phyloP scores from a whole-genome alignment of 805 yeast genomes.

The Nakazawaea ishiwadae region DNA sequence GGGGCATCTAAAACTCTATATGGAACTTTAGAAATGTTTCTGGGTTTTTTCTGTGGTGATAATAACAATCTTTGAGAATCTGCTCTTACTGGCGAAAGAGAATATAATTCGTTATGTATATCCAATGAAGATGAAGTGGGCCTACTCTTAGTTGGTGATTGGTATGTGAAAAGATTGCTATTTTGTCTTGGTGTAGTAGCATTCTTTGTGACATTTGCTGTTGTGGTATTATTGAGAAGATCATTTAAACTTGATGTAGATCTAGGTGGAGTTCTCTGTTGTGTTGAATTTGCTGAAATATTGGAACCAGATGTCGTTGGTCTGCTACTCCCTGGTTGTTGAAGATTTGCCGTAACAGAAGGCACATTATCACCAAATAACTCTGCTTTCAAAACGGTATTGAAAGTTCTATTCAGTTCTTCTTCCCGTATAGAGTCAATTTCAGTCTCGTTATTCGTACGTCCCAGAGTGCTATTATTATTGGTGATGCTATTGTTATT shows the following conservation, averaged over 20 bases:
- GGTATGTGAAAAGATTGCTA: constrained; percentile 68
- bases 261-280: constrained; percentile 24
- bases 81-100: constrained; percentile 81
- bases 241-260: constrained; percentile 15
- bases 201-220: constrained; percentile 8
- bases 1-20: constrained; percentile 95
- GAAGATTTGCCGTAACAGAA: constrained; percentile 29
- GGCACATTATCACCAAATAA: constrained; percentile 86
- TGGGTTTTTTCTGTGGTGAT: constrained; percentile 75
- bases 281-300: constrained; percentile 14
- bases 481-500: constrained; percentile 15
- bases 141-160: constrained; percentile 61
- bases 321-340: constrained; percentile 18
- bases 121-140: constrained; percentile 57
- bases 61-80: constrained; percentile 78
- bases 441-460: constrained; percentile 41
- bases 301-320: constrained; percentile 14
- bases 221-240: not conserved
- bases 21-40: constrained; percentile 82
- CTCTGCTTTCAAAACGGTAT: constrained; percentile 82
- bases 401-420: constrained; percentile 84
- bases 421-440: constrained; percentile 65
- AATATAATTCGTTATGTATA: constrained; percentile 69
- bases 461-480: not conserved
- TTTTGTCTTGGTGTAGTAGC: constrained; percentile 32